These are phyloP conservation scores for Xerocomus spinulosus DNA, from an alignment of 768 basidiomycete species.

Conservation along the genomic window DNA sequence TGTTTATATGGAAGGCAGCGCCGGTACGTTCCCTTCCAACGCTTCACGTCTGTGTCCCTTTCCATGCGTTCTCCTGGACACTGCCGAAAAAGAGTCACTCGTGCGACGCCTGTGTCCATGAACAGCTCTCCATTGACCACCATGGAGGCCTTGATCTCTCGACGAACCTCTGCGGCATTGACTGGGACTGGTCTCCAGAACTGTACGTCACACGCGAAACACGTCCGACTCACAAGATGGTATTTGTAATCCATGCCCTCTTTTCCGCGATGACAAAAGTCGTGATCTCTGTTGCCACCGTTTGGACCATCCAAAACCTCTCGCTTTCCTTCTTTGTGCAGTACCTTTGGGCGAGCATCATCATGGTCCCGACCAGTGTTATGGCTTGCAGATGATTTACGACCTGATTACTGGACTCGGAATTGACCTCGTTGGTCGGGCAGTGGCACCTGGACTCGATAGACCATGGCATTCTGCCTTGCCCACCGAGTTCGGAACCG, in stretches of 20 bases:
- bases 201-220: slow-evolving; percentile 32
- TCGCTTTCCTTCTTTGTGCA: slow-evolving; percentile 22
- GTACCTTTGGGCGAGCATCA: slow-evolving; percentile 37
- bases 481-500: background rate
- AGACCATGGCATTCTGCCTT: background rate
- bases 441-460: background rate
- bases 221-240: slow-evolving; percentile 34
- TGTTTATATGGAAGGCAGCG: background rate
- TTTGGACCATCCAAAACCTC: slow-evolving; percentile 47
- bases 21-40: background rate
- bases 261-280: slow-evolving; percentile 31
- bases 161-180: slow-evolving; percentile 53
- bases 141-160: background rate
- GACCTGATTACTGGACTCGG: background rate
- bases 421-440: background rate
- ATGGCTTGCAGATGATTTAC: slow-evolving; percentile 34
- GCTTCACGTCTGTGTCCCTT: background rate
- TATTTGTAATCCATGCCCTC: slow-evolving; percentile 37
- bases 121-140: background rate
- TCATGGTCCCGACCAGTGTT: slow-evolving; percentile 42
- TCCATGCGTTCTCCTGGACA: background rate
- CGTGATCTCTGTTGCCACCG: slow-evolving; percentile 36
- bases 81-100: background rate
- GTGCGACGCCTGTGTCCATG: background rate
- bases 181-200: slow-evolving; percentile 53